Percentiles rank a stretch among this genome's conserved stretches.
phyloP scores from a whole-genome alignment of 495 filamentous ascomycete species.

The Aspergillus ostianus region DNA sequence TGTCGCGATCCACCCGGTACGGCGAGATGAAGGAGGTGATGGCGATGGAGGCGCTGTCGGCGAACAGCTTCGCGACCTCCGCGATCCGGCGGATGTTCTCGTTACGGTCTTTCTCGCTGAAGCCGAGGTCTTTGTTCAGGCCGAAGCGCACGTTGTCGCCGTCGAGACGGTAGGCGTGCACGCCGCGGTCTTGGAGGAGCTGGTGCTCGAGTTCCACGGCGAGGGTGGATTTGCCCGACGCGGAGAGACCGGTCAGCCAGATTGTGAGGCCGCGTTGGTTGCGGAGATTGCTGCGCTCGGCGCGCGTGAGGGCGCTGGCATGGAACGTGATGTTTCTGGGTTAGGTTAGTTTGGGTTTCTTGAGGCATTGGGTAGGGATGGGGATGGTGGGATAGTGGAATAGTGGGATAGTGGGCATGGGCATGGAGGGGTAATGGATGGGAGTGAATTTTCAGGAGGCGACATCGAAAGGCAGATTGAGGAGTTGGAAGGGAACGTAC shows the following conservation, averaged over 20 bases:
- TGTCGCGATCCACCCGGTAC: slow-evolving; percentile 79
- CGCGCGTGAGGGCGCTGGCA: slow-evolving; percentile 78
- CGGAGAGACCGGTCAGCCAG: slow-evolving; percentile 96
- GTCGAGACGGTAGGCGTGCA: slow-evolving; percentile 89
- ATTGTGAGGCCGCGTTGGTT: slow-evolving; percentile 89
- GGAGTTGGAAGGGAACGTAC: slow-evolving; percentile 29
- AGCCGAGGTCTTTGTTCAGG: slow-evolving; percentile 94
- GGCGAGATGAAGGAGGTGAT: slow-evolving; percentile 97
- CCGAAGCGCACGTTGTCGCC: slow-evolving; percentile 99
- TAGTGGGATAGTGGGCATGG: not conserved
- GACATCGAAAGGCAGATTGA: not conserved
- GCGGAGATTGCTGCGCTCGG: slow-evolving; percentile 76
- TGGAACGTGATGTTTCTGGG: slow-evolving; percentile 98
- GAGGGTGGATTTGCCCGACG: slow-evolving; percentile 94
- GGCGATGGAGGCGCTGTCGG: slow-evolving; percentile 81
- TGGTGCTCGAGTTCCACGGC: slow-evolving; percentile 95
- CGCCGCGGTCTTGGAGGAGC: slow-evolving; percentile 68
- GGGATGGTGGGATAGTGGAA: not conserved
- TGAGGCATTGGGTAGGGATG: not conserved
- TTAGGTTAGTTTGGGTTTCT: slow-evolving; percentile 8
- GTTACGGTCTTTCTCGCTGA: slow-evolving; percentile 86
- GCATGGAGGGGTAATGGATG: not conserved
- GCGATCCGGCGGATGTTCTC: slow-evolving; percentile 97
- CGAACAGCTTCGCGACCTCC: slow-evolving; percentile 95
- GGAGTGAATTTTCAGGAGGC: not conserved